These are phyloP conservation scores for Halophytophthora polymorphica DNA, from an alignment of 352 stramenopile genomes.

Conservation along the genomic window DNA sequence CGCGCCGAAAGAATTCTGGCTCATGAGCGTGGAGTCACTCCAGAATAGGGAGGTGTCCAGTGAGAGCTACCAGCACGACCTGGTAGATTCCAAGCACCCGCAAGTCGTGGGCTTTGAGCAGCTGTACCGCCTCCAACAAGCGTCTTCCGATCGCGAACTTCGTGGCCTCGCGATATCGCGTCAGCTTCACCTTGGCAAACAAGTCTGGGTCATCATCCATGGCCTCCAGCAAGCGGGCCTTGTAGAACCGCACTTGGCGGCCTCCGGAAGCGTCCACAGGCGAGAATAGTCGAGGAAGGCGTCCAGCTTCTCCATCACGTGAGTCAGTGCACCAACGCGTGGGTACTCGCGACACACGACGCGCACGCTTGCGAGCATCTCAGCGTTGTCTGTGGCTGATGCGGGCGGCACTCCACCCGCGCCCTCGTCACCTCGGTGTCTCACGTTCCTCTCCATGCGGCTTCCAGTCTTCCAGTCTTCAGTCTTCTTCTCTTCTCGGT, in stretches of 20 bases:
- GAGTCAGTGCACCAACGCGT: not conserved
- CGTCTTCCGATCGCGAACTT: not conserved
- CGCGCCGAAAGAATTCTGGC: not conserved
- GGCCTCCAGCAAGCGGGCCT: not conserved
- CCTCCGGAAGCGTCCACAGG: not conserved
- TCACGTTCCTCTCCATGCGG: too few species aligned
- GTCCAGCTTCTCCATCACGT: not conserved
- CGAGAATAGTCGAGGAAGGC: not conserved
- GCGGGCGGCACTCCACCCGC: too few species aligned
- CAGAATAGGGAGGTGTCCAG: constrained; percentile 1
- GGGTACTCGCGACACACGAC: not conserved
- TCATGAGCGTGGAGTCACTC: not conserved
- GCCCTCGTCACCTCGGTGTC: too few species aligned
- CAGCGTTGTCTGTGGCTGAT: too few species aligned
- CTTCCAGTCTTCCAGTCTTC: too few species aligned
- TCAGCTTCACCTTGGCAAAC: not conserved
- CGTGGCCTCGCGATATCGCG: not conserved
- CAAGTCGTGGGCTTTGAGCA: not conserved
- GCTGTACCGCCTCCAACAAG: not conserved
- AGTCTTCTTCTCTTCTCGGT: too few species aligned
- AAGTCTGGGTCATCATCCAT: not conserved
- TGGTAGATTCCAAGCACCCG: not conserved
- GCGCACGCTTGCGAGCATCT: not conserved
- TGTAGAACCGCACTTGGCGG: not conserved
- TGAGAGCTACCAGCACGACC: not conserved